A percentile compares a stretch with the other conserved stretches of the same genome.
These are phyloP conservation scores for Ulmus americana DNA, from an alignment of 331 rosid species.

Conservation along the genomic window DNA sequence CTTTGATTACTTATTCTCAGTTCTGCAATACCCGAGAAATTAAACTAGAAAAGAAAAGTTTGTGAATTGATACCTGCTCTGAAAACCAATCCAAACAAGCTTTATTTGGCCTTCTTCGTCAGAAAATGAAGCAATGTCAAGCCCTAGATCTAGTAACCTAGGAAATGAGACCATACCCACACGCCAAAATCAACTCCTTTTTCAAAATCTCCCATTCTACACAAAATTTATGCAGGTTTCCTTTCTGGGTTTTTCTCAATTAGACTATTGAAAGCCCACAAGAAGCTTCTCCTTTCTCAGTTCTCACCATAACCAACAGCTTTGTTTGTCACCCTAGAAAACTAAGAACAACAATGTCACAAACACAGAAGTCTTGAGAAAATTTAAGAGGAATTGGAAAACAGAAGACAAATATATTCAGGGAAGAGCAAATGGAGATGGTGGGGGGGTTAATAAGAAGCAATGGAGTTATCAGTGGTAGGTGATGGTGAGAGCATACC, in stretches of 20 bases:
- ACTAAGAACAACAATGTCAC: slow-evolving; percentile 16
- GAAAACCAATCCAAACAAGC: slow-evolving; percentile 21
- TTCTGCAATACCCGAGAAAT: slow-evolving; percentile 4
- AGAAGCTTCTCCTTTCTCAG: not conserved
- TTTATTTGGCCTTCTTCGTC: slow-evolving; percentile 24
- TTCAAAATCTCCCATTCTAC: slow-evolving; percentile 20
- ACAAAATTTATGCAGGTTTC: slow-evolving; percentile 14
- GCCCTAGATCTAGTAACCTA: slow-evolving; percentile 43
- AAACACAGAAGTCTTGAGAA: slow-evolving; percentile 18
- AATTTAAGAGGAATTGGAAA: slow-evolving; percentile 36
- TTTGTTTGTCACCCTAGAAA: slow-evolving; percentile 2
- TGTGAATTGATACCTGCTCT: slow-evolving; percentile 29
- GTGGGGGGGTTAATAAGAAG: slow-evolving; percentile 53
- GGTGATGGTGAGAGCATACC: slow-evolving; percentile 40
- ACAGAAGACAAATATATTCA: slow-evolving; percentile 19
- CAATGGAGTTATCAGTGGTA: slow-evolving; percentile 61
- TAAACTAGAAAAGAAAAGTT: slow-evolving; percentile 4
- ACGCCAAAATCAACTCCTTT: slow-evolving; percentile 34
- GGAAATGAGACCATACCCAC: slow-evolving; percentile 22
- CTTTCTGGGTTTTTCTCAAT: slow-evolving; percentile 30
- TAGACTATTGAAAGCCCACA: slow-evolving; percentile 28
- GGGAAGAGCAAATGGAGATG: slow-evolving; percentile 28
- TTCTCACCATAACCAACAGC: not conserved
- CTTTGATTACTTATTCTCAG: not conserved
- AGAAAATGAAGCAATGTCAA: slow-evolving; percentile 25